Evolutionary conservation across 2,329 filamentous ascomycete genomes (phyloP).

Genomic region (Decorospora gaudefroyi): DNA sequence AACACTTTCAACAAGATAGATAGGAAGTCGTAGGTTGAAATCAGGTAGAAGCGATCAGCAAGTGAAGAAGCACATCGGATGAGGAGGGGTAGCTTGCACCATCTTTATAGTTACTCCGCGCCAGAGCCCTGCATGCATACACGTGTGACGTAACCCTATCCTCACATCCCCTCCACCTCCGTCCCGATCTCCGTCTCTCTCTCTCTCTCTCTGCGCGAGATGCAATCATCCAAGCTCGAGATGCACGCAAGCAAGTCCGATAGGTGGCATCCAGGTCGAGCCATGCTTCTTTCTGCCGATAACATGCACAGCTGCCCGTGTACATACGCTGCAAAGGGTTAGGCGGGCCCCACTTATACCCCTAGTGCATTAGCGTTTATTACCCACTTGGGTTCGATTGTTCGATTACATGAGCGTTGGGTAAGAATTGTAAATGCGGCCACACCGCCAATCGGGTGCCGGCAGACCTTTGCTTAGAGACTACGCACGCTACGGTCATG

Average conservation of each 20-base stretch:
- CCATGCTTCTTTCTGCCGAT: too few species aligned
- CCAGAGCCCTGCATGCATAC: neutral
- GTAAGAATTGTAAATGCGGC: constrained; percentile 14
- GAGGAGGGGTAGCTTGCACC: neutral
- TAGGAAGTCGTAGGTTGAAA: constrained; percentile 1
- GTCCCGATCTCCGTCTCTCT: too few species aligned
- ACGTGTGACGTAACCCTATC: too few species aligned
- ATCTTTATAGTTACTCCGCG: too few species aligned
- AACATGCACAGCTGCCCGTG: neutral
- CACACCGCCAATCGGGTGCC: neutral
- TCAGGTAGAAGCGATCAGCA: too few species aligned
- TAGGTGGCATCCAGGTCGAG: too few species aligned
- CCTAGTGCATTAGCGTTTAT: constrained; percentile 12
- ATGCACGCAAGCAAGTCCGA: too few species aligned
- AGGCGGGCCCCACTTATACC: constrained; percentile 4
- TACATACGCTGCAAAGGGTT: neutral
- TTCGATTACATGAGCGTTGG: constrained; percentile 13
- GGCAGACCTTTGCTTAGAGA: neutral
- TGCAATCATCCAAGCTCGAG: too few species aligned
- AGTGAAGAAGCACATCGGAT: neutral
- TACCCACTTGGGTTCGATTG: neutral
- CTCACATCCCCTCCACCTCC: too few species aligned
- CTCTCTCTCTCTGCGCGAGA: too few species aligned
- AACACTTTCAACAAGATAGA: neutral
- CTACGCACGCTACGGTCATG: neutral